Percentiles rank a stretch among this genome's conserved stretches.
phyloP scores from a whole-genome alignment of 2,329 filamentous ascomycete species.

The Phaeosphaeria sp. region DNA sequence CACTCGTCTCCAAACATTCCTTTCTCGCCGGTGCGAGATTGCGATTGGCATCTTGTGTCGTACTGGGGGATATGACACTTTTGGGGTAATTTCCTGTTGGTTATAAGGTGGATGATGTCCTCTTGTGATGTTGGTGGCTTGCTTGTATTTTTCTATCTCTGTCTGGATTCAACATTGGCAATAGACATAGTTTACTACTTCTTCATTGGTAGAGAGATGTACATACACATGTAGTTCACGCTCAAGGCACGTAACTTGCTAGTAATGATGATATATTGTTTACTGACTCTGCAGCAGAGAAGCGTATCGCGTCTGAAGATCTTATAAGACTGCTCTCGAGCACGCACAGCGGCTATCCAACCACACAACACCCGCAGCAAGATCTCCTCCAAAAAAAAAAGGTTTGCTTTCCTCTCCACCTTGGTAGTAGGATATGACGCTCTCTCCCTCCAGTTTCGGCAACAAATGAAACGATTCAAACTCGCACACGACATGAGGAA shows the following conservation, averaged over 20 bases:
- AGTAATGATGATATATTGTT: slow-evolving; percentile 29
- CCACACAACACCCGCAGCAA: slow-evolving; percentile 29
- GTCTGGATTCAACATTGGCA: too few relatives aligned
- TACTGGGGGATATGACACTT: not conserved
- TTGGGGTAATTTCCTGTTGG: not conserved
- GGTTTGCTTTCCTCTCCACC: slow-evolving; percentile 18
- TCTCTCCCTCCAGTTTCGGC: not conserved
- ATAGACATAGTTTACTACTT: too few relatives aligned
- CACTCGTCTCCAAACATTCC: slow-evolving; percentile 1
- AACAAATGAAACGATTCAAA: slow-evolving; percentile 24
- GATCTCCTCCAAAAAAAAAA: slow-evolving; percentile 25
- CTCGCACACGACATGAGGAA: slow-evolving; percentile 15
- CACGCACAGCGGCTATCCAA: slow-evolving; percentile 43
- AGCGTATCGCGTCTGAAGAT: slow-evolving; percentile 24
- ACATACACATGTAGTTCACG: not conserved
- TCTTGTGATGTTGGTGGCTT: not conserved
- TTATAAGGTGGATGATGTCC: not conserved
- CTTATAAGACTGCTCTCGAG: slow-evolving; percentile 31
- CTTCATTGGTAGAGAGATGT: not conserved
- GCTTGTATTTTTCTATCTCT: too few relatives aligned
- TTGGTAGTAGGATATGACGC: slow-evolving; percentile 20
- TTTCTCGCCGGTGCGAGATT: slow-evolving; percentile 1
- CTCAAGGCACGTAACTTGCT: not conserved
- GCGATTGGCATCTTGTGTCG: slow-evolving; percentile 5
- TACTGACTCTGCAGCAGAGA: slow-evolving; percentile 34